Base-by-base conservation (phyloP, 2,329 filamentous ascomycete genomes). In the Cladobotryum mycophilum region DNA sequence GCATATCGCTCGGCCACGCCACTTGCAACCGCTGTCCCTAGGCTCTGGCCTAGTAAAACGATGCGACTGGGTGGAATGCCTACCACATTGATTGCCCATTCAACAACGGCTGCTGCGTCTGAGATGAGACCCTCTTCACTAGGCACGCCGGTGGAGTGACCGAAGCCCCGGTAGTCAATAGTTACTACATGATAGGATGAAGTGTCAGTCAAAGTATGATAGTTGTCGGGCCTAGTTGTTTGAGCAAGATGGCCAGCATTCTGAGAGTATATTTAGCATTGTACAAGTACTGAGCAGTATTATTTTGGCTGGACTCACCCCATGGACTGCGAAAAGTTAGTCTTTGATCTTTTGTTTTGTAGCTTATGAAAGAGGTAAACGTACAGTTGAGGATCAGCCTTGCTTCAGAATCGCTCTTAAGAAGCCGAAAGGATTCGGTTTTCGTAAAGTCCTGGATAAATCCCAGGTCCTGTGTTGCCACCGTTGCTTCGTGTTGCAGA, bases 91-190 rank as follows among this genome's bases (percentile, higher is more conserved):
- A 89, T 75, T 9, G 87, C 81, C 72, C 87, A 95, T 53, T 89
- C 78, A 3, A 95, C 74, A 3, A 89, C 71, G 0, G 89, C 76
- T 3, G 86, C 74, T 14, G 85, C 89, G 64, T 97, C 92, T 4
- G 80, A 81, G 49, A 95, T 88, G 7, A 97, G 71, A 0, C 92
- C 92, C 35, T 78, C 71, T 70, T 97, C 92, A 0, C 84, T 85
- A 0, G 92, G 92, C 4, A 69, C 71, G n/a, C 92, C 89, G 0
- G 84, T 88, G 8, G 88, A 93, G 37, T 81, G 77, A 1, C 90
- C 91, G 59, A 89, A 96, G 6, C 91, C 91, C 15, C 91, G 86
- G 68, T 96, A 96, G 72, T 96, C 90, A 60, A 96, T 83, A 37
- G 89, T 81, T n/a, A 96, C 74, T 41, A 96, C 80, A 63, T 96